These are phyloP conservation scores for Coniophora puteana DNA, from an alignment of 1,284 basidiomycete genomes.

Conservation along the genomic window DNA sequence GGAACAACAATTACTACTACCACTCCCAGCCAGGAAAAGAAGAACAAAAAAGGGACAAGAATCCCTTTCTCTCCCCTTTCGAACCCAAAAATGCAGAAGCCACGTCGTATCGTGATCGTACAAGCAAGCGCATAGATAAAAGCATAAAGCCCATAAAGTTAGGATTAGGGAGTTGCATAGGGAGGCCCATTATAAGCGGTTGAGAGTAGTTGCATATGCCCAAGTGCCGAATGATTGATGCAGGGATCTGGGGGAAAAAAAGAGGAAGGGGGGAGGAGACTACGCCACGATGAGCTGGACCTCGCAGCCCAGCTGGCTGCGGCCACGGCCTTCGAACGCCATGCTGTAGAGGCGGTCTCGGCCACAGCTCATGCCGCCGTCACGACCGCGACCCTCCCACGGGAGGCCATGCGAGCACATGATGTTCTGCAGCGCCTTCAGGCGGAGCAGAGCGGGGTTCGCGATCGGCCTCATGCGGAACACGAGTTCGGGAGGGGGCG, in stretches of 20 bases:
- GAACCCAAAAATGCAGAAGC: too few relatives aligned
- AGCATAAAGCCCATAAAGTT: too few relatives aligned
- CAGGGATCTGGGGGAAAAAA: neutral
- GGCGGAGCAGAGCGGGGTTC: constrained; percentile 54
- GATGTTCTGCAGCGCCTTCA: constrained; percentile 55
- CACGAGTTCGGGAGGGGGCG: constrained; percentile 23
- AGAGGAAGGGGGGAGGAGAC: constrained; percentile 6
- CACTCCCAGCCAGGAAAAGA: too few relatives aligned
- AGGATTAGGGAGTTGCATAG: too few relatives aligned
- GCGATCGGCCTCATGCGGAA: constrained; percentile 48
- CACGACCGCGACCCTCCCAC: constrained; percentile 44
- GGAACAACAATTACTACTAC: too few relatives aligned
- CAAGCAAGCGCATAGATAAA: too few relatives aligned
- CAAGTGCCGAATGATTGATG: too few relatives aligned
- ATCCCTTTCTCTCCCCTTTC: too few relatives aligned
- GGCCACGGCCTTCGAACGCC: constrained; percentile 55
- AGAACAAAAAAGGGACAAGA: too few relatives aligned
- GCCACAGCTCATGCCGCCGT: constrained; percentile 46
- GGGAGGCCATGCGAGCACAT: constrained; percentile 35
- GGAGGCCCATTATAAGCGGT: too few relatives aligned
- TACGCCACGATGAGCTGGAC: constrained; percentile 30
- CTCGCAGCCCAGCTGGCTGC: constrained; percentile 43
- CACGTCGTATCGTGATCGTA: too few relatives aligned
- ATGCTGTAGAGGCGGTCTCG: constrained; percentile 53
- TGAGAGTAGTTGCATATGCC: too few relatives aligned